Percentiles rank a stretch among this genome's conserved stretches.
Evolutionary conservation across 169 alveolate species (phyloP).

Genomic region (Neospora caninum): DNA sequence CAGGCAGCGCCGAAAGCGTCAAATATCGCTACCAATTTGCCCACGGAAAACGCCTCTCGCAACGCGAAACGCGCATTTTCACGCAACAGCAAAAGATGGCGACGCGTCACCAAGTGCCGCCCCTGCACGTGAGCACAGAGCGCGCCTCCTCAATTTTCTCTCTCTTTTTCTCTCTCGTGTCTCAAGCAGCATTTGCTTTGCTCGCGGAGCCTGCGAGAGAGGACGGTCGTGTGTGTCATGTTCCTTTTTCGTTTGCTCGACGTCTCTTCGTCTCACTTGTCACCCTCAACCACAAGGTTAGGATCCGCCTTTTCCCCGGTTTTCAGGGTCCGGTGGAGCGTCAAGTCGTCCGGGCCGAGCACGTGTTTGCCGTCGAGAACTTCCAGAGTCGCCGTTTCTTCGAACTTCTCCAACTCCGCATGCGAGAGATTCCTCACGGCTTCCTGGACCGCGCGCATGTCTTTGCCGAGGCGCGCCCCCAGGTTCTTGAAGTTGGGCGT

Average conservation of each 20-base stretch:
- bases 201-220: too few relatives aligned
- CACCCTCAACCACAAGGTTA: slow-evolving; percentile 39
- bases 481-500: slow-evolving; percentile 35
- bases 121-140: too few relatives aligned
- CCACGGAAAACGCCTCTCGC: too few relatives aligned
- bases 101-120: too few relatives aligned
- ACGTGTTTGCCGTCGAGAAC: slow-evolving; percentile 16
- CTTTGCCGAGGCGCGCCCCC: slow-evolving; percentile 53
- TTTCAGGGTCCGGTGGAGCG: slow-evolving; percentile 22
- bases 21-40: too few relatives aligned
- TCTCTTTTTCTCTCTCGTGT: too few relatives aligned
- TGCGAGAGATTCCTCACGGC: slow-evolving; percentile 50
- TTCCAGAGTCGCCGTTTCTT: not conserved
- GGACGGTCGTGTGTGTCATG: not conserved
- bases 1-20: not conserved
- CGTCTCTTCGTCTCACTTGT: not conserved
- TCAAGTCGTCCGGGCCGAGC: slow-evolving; percentile 27
- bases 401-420: slow-evolving; percentile 38
- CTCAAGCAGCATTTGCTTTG: too few relatives aligned
- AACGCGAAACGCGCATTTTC: too few relatives aligned
- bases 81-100: too few relatives aligned
- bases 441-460: slow-evolving; percentile 25
- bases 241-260: not conserved
- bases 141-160: too few relatives aligned
- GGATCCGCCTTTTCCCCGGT: not conserved